Base-by-base conservation (phyloP, 2,329 filamentous ascomycete genomes). In the Annulohypoxylon truncatum region DNA sequence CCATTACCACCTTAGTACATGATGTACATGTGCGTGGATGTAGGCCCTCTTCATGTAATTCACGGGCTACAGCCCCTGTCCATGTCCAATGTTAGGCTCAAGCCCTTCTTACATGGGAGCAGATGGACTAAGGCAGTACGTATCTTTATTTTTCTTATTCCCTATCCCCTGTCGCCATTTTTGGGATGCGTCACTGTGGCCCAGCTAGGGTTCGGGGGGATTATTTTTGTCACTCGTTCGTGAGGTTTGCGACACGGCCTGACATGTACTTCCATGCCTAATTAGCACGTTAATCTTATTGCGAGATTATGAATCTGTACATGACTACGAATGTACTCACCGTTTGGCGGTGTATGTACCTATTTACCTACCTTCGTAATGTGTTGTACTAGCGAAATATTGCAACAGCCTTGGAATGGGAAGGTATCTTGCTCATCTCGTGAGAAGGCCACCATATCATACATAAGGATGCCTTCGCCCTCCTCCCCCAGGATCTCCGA, bases 311-410 rank as follows among this genome's bases (percentile, higher is more conserved):
- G 55, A 70, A 48, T 59, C 53, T 61, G 68, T 73, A 72, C 73
- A 63, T 70, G 46, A 53, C 46, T 35, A 48, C 40, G 42, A 40
- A 69, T 69, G 74, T 75, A 74, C 67, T 61, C 52, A 35, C 50
- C 22, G 46, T 73, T 63, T 72, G 61, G 75, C 75, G 75, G 75
- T 77, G 75, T 76, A 76, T 75, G 74, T 75, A 77, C 69, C n/a
- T 13, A 35, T 6, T 4, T 38, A 38, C 15, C 18, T 38, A 18
- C 35, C 69, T 69, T 62, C 68, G 66, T 66, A 63, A 64, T 59
- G 57, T 68, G 64, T 62, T 59, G 63, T 74, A 66, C 69, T 71
- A 70, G 70, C 60, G 64, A 64, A 67, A 66, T 61, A 64, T 62
- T 63, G 66, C 53, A 53, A 26, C 26, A 64, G 68, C 66, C 61